A percentile compares a stretch with the other conserved stretches of the same genome.
These are phyloP conservation scores for Didymosphaeria variabile DNA, from an alignment of 2,329 filamentous ascomycete species.

Conservation along the genomic window DNA sequence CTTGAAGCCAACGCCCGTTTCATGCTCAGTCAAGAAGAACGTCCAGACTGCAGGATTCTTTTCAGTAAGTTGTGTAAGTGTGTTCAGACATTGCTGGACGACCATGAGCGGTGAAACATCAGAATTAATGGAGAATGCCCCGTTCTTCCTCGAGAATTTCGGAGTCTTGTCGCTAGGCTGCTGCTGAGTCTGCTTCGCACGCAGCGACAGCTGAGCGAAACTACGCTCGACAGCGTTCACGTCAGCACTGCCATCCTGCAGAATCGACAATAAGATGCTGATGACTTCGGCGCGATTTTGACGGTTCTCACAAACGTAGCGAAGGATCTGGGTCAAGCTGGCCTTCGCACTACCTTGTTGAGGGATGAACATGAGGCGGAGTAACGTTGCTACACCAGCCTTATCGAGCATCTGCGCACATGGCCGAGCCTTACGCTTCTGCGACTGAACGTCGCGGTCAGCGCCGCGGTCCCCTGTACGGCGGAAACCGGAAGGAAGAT, in stretches of 20 bases:
- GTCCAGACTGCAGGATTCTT: constrained; percentile 88
- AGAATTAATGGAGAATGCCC: constrained; percentile 71
- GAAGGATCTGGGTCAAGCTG: constrained; percentile 85
- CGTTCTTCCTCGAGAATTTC: constrained; percentile 78
- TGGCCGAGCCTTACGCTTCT: constrained; percentile 74
- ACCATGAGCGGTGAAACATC: constrained; percentile 95
- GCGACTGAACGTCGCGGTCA: constrained; percentile 57
- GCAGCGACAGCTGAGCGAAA: constrained; percentile 90
- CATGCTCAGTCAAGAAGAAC: constrained; percentile 95
- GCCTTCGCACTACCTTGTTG: constrained; percentile 86
- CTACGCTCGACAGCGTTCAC: constrained; percentile 93
- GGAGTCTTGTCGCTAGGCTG: constrained; percentile 77
- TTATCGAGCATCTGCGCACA: constrained; percentile 98
- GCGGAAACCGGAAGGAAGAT: constrained; percentile 36
- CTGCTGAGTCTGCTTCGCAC: constrained; percentile 78
- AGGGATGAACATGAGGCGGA: constrained; percentile 98
- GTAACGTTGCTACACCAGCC: constrained; percentile 89
- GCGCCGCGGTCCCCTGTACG: constrained; percentile 46
- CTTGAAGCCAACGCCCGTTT: constrained; percentile 80
- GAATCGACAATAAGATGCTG: constrained; percentile 87
- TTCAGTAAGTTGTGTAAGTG: constrained; percentile 82
- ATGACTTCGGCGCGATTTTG: constrained; percentile 95
- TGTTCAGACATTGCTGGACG: constrained; percentile 91
- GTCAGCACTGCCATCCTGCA: constrained; percentile 95
- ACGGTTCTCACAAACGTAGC: constrained; percentile 94